These are phyloP conservation scores for Hemerocallis citrina DNA, from an alignment of 106 monocot genomes.

Conservation along the genomic window DNA sequence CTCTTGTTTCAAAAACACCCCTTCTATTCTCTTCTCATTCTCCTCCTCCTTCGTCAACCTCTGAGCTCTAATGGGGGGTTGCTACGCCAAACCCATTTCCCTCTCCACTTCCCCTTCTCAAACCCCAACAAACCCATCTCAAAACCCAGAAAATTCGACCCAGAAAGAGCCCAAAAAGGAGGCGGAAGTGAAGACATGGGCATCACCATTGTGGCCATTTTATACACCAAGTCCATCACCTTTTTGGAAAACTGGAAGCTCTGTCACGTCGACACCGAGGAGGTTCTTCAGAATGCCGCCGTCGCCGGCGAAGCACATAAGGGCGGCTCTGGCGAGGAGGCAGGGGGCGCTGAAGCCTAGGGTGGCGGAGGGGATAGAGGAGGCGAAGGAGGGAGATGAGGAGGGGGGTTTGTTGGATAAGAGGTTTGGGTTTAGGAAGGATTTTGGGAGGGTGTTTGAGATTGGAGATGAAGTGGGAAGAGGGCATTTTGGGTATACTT, in stretches of 20 bases:
- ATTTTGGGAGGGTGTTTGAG: conserved; percentile 61
- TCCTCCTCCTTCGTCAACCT: no score
- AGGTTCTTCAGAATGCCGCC: conserved; percentile 64
- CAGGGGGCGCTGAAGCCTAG: conserved; percentile 64
- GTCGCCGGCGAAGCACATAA: conserved; percentile 83
- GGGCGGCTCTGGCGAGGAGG: conserved; percentile 56
- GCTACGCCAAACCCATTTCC: conserved; percentile 33
- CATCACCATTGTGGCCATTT: conserved; percentile 65
- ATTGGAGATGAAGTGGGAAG: conserved; percentile 78
- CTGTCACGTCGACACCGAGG: conserved; percentile 39
- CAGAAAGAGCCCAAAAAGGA: neutral
- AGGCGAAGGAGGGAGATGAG: conserved; percentile 22
- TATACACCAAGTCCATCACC: conserved; percentile 75
- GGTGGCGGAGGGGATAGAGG: no score
- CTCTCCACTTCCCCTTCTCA: neutral
- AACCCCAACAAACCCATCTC: neutral
- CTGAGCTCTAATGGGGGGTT: conserved; percentile 70
- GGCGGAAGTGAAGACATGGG: conserved; percentile 27
- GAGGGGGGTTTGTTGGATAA: conserved; percentile 40
- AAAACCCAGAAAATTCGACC: neutral
- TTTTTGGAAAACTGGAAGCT: conserved; percentile 39
- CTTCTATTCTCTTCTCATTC: no score
- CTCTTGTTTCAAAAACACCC: no score
- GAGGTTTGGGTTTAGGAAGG: conserved; percentile 66
- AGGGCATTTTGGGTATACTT: conserved; percentile 87